phyloP scores from a whole-genome alignment of 805 yeast genomes.

The Lipomyces sp. region DNA sequence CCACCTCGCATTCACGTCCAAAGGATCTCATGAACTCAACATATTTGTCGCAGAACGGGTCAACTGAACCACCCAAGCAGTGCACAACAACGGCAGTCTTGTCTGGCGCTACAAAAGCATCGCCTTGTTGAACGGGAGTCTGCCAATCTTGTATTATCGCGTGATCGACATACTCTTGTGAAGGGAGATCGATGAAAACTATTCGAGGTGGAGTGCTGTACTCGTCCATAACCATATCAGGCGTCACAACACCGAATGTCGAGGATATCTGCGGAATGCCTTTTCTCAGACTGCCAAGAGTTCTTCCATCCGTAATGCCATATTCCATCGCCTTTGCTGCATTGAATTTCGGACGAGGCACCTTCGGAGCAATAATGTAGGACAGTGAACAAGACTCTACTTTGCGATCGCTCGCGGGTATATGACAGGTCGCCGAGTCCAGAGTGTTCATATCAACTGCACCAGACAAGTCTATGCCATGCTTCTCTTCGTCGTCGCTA shows the following conservation, averaged over 20 bases:
- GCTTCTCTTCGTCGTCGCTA: slow-evolving; percentile 23
- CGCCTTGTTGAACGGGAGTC: not conserved
- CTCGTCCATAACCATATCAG: slow-evolving; percentile 71
- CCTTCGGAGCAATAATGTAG: slow-evolving; percentile 62
- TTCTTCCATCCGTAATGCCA: slow-evolving; percentile 64
- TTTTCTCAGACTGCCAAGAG: slow-evolving; percentile 55
- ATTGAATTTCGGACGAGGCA: slow-evolving; percentile 73
- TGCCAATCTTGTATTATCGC: slow-evolving; percentile 4
- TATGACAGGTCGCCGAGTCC: too few relatives aligned
- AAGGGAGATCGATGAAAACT: slow-evolving; percentile 72
- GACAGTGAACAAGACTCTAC: too few relatives aligned
- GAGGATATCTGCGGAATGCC: slow-evolving; percentile 57
- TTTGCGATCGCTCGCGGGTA: too few relatives aligned
- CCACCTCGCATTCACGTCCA: slow-evolving; percentile 41
- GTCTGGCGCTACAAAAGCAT: too few relatives aligned
- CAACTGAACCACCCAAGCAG: slow-evolving; percentile 61
- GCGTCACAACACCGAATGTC: slow-evolving; percentile 55
- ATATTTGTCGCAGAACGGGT: slow-evolving; percentile 46
- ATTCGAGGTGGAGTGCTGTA: slow-evolving; percentile 56
- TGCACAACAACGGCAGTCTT: slow-evolving; percentile 55
- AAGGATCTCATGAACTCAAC: slow-evolving; percentile 46
- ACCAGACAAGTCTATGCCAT: too few relatives aligned
- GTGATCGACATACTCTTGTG: slow-evolving; percentile 43
- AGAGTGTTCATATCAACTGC: too few relatives aligned
- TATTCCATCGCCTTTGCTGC: slow-evolving; percentile 60